Percentiles rank a stretch among this genome's conserved stretches.
These are phyloP conservation scores for Candida ulmi DNA, from an alignment of 805 yeast species.

Conservation along the genomic window DNA sequence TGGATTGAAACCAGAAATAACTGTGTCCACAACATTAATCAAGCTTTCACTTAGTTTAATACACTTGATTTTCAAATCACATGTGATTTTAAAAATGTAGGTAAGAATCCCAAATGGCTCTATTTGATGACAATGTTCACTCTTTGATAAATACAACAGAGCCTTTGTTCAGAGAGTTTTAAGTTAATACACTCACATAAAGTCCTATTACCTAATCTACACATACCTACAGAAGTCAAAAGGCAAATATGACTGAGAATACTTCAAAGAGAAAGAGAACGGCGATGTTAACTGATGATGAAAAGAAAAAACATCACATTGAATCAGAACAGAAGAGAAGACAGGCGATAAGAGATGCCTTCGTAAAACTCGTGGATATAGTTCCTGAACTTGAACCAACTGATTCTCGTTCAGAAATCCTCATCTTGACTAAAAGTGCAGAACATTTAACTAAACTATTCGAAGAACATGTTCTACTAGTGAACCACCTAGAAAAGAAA, in stretches of 20 bases:
- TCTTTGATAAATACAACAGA: too few relatives aligned
- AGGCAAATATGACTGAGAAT: constrained; percentile 4
- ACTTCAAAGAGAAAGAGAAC: constrained; percentile 11
- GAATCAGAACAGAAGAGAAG: constrained; percentile 85
- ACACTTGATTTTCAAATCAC: too few relatives aligned
- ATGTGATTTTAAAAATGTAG: too few relatives aligned
- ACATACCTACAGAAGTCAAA: too few relatives aligned
- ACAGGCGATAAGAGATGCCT: constrained; percentile 77
- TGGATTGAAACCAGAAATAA: too few relatives aligned
- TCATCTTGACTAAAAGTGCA: constrained; percentile 61
- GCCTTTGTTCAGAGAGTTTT: too few relatives aligned
- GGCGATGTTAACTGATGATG: constrained; percentile 26
- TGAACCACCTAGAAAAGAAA: constrained; percentile 33
- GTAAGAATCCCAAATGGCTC: too few relatives aligned
- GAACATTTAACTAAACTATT: constrained; percentile 48
- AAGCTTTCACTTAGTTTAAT: too few relatives aligned
- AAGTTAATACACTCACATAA: too few relatives aligned
- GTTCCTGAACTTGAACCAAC: constrained; percentile 67
- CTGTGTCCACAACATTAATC: too few relatives aligned
- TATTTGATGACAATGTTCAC: too few relatives aligned
- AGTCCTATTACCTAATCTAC: too few relatives aligned
- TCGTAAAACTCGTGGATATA: constrained; percentile 64
- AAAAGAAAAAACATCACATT: constrained; percentile 63
- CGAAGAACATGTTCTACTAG: constrained; percentile 41
- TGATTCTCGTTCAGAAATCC: constrained; percentile 77